Evolutionary conservation across 139 green algal genomes (phyloP).

Genomic region (Diplosphaera chodatii): DNA sequence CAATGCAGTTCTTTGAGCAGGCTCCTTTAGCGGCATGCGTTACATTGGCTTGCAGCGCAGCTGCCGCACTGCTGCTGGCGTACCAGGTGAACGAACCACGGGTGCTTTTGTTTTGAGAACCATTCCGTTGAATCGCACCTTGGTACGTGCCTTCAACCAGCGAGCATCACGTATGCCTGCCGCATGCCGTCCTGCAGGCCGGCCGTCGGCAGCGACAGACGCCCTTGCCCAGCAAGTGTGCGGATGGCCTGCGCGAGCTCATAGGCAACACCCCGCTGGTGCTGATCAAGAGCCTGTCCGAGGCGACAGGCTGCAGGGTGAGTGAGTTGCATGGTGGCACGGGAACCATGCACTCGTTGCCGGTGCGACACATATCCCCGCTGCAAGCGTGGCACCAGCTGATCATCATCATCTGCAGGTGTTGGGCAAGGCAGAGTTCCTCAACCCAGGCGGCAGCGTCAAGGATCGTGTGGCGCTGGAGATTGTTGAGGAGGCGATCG

Average conservation of each 20-base stretch:
- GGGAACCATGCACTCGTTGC: too few species aligned
- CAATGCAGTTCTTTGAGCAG: background rate
- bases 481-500: slow-evolving; percentile 71
- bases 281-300: slow-evolving; percentile 58
- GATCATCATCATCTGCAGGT: slow-evolving; percentile 44
- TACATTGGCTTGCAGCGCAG: background rate
- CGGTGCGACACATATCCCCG: background rate
- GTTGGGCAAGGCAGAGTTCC: slow-evolving; percentile 83
- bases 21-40: background rate
- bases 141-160: too few species aligned
- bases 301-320: slow-evolving; percentile 75
- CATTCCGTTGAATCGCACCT: too few species aligned
- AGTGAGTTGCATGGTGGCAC: slow-evolving; percentile 14
- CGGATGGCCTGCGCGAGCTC: slow-evolving; percentile 43
- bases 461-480: slow-evolving; percentile 89
- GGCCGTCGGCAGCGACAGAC: background rate
- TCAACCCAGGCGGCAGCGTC: slow-evolving; percentile 86
- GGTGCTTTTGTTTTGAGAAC: too few species aligned
- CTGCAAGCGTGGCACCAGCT: background rate
- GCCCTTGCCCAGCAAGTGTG: background rate
- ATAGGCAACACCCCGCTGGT: slow-evolving; percentile 84
- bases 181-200: background rate
- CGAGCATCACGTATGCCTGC: too few species aligned
- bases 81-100: background rate
- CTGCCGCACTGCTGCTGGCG: background rate